Percentiles rank a stretch among this genome's conserved stretches.
Conservation (phyloP, 805 yeast genomes). For the Kazachstania viticola region DNA sequence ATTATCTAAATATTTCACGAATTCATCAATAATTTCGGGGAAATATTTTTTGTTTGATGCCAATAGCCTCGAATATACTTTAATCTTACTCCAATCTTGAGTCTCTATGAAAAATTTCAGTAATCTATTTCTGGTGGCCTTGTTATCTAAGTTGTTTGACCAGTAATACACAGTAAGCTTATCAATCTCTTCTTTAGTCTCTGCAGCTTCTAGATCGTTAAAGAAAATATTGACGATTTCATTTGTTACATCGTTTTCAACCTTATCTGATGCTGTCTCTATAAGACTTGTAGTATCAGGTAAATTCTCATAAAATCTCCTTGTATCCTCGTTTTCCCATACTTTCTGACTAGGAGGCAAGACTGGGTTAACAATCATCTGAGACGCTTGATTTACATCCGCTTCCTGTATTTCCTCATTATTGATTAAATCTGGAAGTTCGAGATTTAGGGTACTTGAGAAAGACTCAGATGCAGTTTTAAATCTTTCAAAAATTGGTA, state of each 20-base stretch:
- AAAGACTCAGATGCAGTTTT: slow-evolving; percentile 32
- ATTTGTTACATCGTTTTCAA: slow-evolving; percentile 15
- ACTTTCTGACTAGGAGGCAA: slow-evolving; percentile 18
- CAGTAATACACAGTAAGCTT: slow-evolving; percentile 37
- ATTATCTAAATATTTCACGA: slow-evolving; percentile 43
- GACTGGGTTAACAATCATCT: slow-evolving; percentile 17
- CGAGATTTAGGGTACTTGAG: slow-evolving; percentile 31
- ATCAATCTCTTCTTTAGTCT: slow-evolving; percentile 40
- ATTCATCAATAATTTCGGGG: slow-evolving; percentile 39
- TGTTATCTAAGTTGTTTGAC: slow-evolving; percentile 45
- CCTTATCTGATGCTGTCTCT: slow-evolving; percentile 10
- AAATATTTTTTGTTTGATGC: slow-evolving; percentile 43
- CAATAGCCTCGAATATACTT: slow-evolving; percentile 53
- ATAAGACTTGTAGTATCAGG: slow-evolving; percentile 32
- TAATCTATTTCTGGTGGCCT: slow-evolving; percentile 57
- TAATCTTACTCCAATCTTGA: slow-evolving; percentile 34
- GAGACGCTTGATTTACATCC: slow-evolving; percentile 19
- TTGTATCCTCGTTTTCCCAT: slow-evolving; percentile 62
- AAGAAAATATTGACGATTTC: slow-evolving; percentile 35
- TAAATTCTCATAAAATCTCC: slow-evolving; percentile 48
- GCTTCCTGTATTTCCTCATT: slow-evolving; percentile 15
- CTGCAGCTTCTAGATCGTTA: slow-evolving; percentile 31
- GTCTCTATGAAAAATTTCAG: slow-evolving; percentile 42
- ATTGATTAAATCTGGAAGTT: slow-evolving; percentile 27
- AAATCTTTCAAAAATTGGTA: slow-evolving; percentile 35